Conservation (phyloP, 306 rosid genomes). For the Ammopiptanthus mongolicus region DNA sequence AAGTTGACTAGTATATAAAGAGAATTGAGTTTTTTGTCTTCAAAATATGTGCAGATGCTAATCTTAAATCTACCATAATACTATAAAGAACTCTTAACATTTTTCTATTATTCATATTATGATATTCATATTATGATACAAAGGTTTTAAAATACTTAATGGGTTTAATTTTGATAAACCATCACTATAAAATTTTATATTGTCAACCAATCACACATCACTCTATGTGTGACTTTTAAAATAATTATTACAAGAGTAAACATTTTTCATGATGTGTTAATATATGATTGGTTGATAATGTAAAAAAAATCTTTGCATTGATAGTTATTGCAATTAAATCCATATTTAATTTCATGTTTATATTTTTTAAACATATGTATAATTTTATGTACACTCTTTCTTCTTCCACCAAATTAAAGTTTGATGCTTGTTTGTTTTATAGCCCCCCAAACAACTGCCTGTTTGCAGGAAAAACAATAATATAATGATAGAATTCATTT, state of each 20-base stretch:
- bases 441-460: background rate
- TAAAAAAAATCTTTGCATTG: no score
- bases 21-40: background rate
- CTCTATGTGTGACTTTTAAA: no score
- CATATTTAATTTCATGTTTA: background rate
- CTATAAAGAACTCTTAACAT: background rate
- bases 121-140: background rate
- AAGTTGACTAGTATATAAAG: background rate
- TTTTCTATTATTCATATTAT: background rate
- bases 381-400: background rate
- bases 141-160: background rate
- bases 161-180: no score
- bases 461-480: background rate
- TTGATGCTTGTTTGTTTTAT: background rate
- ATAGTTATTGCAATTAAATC: no score
- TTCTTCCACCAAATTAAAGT: background rate
- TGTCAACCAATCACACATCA: no score
- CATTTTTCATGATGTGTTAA: no score
- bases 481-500: slow-evolving; percentile 28
- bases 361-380: background rate
- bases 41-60: background rate
- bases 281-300: no score
- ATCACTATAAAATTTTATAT: no score
- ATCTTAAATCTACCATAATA: background rate
- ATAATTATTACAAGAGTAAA: no score